A percentile compares a stretch with the other conserved stretches of the same genome.
Evolutionary conservation across 2,329 filamentous ascomycete genomes (phyloP).

Genomic region (Monilinia polystroma): DNA sequence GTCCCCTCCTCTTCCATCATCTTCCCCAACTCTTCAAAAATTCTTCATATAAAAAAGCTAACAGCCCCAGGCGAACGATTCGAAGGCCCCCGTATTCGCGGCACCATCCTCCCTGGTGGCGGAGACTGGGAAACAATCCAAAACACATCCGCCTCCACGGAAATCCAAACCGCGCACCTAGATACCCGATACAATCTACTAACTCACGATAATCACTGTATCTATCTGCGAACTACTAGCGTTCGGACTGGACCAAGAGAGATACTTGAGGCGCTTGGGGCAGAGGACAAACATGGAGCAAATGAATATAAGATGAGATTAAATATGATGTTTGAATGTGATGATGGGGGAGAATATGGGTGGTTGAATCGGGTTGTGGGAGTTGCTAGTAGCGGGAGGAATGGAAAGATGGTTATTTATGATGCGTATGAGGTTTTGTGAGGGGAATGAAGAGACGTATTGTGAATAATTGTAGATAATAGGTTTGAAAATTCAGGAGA

Average conservation of each 20-base stretch:
- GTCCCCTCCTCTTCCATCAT: not conserved
- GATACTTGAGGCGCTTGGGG: not conserved
- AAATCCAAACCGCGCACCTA: not conserved
- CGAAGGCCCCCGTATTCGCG: slow-evolving; percentile 20
- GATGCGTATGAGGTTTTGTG: slow-evolving; percentile 27
- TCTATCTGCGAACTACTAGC: not conserved
- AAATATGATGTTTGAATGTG: slow-evolving; percentile 37
- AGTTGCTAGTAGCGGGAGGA: slow-evolving; percentile 26
- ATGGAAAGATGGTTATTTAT: slow-evolving; percentile 26
- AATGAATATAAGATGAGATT: slow-evolving; percentile 37
- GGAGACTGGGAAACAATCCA: slow-evolving; percentile 20
- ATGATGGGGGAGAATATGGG: slow-evolving; percentile 33
- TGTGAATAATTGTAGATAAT: not conserved
- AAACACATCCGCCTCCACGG: slow-evolving; percentile 21
- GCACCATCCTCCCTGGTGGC: slow-evolving; percentile 9
- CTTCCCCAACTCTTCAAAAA: not conserved
- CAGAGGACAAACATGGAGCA: not conserved
- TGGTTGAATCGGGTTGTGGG: slow-evolving; percentile 34
- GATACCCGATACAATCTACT: slow-evolving; percentile 12
- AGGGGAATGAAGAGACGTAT: not conserved
- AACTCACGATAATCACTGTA: slow-evolving; percentile 6
- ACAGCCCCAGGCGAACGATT: slow-evolving; percentile 18
- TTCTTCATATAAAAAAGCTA: not conserved
- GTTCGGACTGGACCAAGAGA: not conserved
- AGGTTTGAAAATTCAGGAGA: not conserved